phyloP scores from a whole-genome alignment of 2,329 filamentous ascomycete genomes.

The Venturia effusa region DNA sequence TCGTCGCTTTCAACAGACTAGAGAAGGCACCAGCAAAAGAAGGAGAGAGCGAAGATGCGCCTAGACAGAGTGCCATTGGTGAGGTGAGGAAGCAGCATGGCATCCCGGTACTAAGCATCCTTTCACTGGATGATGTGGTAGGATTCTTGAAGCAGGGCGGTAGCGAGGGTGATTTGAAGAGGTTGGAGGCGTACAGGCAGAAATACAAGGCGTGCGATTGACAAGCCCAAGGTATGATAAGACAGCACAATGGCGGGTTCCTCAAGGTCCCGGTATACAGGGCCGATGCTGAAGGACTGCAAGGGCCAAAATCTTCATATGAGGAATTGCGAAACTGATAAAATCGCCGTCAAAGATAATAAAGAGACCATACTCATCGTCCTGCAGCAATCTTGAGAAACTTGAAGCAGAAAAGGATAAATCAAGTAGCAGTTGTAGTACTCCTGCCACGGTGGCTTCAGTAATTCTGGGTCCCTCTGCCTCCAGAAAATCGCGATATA shows the following conservation, averaged over 20 bases:
- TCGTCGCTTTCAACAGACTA: slow-evolving; percentile 79
- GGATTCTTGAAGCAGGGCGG: slow-evolving; percentile 33
- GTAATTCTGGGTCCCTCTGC: too few species aligned
- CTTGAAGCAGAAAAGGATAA: background rate
- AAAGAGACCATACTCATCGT: too few species aligned
- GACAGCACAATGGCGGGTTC: background rate
- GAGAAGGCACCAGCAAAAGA: slow-evolving; percentile 58
- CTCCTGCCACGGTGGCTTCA: background rate
- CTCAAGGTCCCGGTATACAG: background rate
- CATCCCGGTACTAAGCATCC: slow-evolving; percentile 72
- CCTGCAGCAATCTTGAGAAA: background rate
- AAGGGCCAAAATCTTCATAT: background rate
- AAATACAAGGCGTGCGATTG: slow-evolving; percentile 29
- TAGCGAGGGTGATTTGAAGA: slow-evolving; percentile 33
- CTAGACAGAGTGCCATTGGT: slow-evolving; percentile 70
- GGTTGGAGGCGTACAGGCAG: slow-evolving; percentile 27
- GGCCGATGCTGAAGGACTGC: background rate
- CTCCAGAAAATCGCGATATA: too few species aligned
- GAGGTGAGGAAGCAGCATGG: slow-evolving; percentile 74
- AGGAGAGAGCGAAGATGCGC: slow-evolving; percentile 51
- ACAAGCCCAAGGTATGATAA: background rate
- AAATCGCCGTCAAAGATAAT: too few species aligned
- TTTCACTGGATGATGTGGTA: slow-evolving; percentile 71
- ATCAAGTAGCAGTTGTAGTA: background rate
- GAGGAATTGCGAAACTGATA: background rate